Base-by-base conservation (phyloP, 2,329 filamentous ascomycete genomes). In the Scedosporium dehoogii region DNA sequence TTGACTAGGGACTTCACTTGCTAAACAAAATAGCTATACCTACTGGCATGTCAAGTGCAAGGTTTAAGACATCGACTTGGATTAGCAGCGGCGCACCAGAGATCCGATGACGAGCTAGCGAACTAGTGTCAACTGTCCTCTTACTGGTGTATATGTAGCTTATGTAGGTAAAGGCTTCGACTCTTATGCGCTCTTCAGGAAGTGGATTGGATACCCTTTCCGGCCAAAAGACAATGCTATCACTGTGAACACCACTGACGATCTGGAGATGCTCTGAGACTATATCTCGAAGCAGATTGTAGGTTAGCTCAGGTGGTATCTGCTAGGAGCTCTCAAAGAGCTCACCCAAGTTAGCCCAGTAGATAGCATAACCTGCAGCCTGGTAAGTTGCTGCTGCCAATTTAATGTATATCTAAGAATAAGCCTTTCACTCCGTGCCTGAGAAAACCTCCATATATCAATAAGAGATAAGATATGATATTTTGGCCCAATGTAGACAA, bases 41-140 rank as follows among this genome's bases (percentile, higher is more conserved):
- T 69, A 70, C 62, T 68, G 67, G 65, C 75, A 74, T 44, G 65
- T 76, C 18, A 71, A 75, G 64, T 74, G 71, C 46, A 67, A 63
- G 51, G 68, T 71, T 7, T 29, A 66, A 6, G 69, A 72, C 42
- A 64, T 74, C 2, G 68, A 70, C 23, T 58, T 74, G 41, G 72
- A 74, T 60, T 3, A 62, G 57, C 63, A 73, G 46, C 63, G 74
- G 56, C 67, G 65, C 4, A 58, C 58, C 1, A 66, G 72, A 6
- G 51, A 56, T 0, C 60, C 71, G 14, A 61, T 73, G 68, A 66
- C 56, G 51, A 74, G 72, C 62, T 71, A 75, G 65, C 63, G 72
- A 38, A 68, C 65, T 1, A 68, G 65, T 2, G 68, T 74, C 0
- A 59, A 70, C n/a, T 12, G 29, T 6, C 66, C 69, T 0, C 73